Evolutionary conservation across 129 eudicot genomes (phyloP), one percentile per base, ranked within the genome.

Genomic region (Flaveria brownii): DNA sequence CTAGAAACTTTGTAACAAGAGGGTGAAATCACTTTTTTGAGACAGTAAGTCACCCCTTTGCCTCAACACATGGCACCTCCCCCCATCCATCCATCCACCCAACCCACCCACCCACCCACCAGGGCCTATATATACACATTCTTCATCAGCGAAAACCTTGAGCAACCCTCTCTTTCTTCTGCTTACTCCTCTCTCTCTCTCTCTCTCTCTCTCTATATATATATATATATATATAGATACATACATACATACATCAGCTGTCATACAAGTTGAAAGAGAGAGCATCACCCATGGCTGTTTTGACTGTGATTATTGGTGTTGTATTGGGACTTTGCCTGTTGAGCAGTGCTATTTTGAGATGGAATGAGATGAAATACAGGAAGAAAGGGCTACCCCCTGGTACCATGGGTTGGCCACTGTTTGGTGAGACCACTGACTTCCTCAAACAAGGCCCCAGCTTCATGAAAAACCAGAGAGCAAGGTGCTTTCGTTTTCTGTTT

Each of bases 401-500:
- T 49, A 95, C 99, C 72, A 95, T 95, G 99, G 99, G 99, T 36
- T 95, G 99, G 99, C 99, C 99, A 65, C 80, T 95, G 77, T 89
- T 95, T 81, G 99, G 99, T 73, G 99, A 95, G 82, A 95, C 99
- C 73, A 89, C 94, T 59, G 97, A 95, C 81, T 95, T 95, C 73
- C 97, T 95, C 11, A 95, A 86, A 86, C 96, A 83, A 79, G 99
- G 99, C 43, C 99, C 99, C 52, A 80, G 80, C 79, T 95, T 95
- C 86, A 95, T 95, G 93, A 95, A 85, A 78, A 91, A 87, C 86
- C 96, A 95, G 84, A 95, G 97, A 95, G 86, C 97, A 86, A 95
- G 99, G 99, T 94, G 10, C 69, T 20, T 75, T 15, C 41, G 23
- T 74, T 28, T 52, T 61, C 65, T 49, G n/a, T 14, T 49, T 4